Conservation (phyloP, 2,329 filamentous ascomycete genomes). For the Parafenestella ontariensis region DNA sequence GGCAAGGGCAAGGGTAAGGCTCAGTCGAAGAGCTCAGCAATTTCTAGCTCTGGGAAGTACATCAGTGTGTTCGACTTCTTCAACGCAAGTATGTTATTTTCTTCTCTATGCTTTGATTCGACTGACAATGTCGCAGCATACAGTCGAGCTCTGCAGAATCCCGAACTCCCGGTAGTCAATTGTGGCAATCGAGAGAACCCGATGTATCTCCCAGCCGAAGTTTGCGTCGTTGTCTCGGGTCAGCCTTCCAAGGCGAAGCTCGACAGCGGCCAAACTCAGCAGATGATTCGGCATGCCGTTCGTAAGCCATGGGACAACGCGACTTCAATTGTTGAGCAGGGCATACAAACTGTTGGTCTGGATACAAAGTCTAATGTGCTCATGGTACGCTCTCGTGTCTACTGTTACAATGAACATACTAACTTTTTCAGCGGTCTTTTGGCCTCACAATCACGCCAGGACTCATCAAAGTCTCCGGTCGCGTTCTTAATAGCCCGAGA, state of each 20-base stretch:
- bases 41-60: conserved; percentile 16
- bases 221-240: conserved; percentile 32
- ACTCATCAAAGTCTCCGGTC: conserved; percentile 73
- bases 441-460: conserved; percentile 65
- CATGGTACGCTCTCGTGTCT: conserved; percentile 12
- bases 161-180: conserved; percentile 30
- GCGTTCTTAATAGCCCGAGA: conserved; percentile 66
- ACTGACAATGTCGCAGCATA: conserved; percentile 9
- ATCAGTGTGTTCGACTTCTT: conserved; percentile 32
- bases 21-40: neutral
- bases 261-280: conserved; percentile 26
- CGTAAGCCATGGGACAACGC: conserved; percentile 35
- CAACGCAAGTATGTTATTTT: conserved; percentile 10
- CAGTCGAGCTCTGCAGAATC: conserved; percentile 13
- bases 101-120: neutral
- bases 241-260: conserved; percentile 33
- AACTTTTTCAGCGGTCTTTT: conserved; percentile 54
- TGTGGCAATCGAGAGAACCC: conserved; percentile 31
- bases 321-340: conserved; percentile 16
- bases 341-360: conserved; percentile 22
- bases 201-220: conserved; percentile 32
- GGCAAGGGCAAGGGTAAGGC: conserved; percentile 15
- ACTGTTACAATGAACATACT: neutral
- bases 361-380: conserved; percentile 20
- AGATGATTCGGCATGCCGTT: conserved; percentile 38